These are phyloP conservation scores for Lizanozyma gosingica DNA, from an alignment of 1,139 yeast genomes.

Conservation along the genomic window DNA sequence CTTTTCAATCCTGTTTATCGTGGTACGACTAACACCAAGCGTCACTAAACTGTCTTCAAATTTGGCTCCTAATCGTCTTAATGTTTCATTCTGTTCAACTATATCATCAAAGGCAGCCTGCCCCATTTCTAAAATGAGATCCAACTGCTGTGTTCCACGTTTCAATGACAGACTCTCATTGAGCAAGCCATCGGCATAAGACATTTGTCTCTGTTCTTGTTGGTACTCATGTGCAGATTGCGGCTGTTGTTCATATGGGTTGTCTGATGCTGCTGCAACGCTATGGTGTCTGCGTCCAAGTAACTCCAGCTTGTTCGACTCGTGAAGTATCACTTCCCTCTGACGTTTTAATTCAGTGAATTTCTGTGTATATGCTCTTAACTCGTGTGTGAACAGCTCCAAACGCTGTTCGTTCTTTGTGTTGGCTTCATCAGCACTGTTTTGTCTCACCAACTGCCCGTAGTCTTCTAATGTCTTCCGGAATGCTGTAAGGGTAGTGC, in stretches of 20 bases:
- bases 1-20: constrained; percentile 72
- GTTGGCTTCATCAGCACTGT: constrained; percentile 45
- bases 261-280: constrained; percentile 36
- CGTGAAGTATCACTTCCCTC: constrained; percentile 53
- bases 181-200: constrained; percentile 56
- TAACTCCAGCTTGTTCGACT: constrained; percentile 48
- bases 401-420: constrained; percentile 60
- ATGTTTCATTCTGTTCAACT: constrained; percentile 71
- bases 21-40: constrained; percentile 79
- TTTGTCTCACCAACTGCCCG: constrained; percentile 54
- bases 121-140: constrained; percentile 86
- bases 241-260: constrained; percentile 42
- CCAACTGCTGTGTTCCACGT: constrained; percentile 74
- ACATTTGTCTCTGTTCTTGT: constrained; percentile 19
- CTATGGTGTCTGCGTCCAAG: constrained; percentile 42
- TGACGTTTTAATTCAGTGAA: constrained; percentile 56
- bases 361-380: constrained; percentile 44
- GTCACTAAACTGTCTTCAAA: constrained; percentile 67
- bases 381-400: constrained; percentile 50
- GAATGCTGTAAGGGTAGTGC: constrained; percentile 73
- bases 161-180: constrained; percentile 60
- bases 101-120: constrained; percentile 78
- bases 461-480: constrained; percentile 73
- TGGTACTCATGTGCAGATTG: constrained; percentile 11
- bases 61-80: constrained; percentile 53